Evolutionary conservation across 2,329 filamentous ascomycete genomes (phyloP).

Genomic region (Graphilbum sp.): DNA sequence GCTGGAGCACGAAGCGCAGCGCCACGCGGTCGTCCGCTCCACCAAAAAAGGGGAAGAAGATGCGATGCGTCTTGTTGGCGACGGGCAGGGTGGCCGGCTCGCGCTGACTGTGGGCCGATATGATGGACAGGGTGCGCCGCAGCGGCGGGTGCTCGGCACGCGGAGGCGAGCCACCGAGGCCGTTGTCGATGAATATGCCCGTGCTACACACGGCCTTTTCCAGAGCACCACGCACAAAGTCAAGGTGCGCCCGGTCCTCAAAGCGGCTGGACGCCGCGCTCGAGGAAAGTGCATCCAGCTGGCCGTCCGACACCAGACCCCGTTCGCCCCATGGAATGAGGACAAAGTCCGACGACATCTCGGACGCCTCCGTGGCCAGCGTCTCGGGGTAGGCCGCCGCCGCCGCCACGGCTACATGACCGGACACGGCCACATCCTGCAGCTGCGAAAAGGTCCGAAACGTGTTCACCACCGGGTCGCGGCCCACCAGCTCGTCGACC

Average conservation of each 20-base stretch:
- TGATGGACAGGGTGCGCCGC: conserved; percentile 31
- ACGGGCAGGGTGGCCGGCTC: conserved; percentile 42
- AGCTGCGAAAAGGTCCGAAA: conserved; percentile 80
- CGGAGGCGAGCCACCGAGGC: conserved; percentile 19
- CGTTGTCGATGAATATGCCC: conserved; percentile 64
- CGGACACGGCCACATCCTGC: conserved; percentile 67
- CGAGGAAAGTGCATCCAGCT: conserved; percentile 21
- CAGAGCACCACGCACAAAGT: conserved; percentile 57
- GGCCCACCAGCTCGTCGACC: conserved; percentile 49
- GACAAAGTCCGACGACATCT: conserved; percentile 56
- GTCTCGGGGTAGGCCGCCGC: conserved; percentile 66
- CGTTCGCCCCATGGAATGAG: conserved; percentile 84
- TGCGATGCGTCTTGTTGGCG: conserved; percentile 56
- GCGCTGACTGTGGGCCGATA: conserved; percentile 43
- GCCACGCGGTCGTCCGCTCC: conserved; percentile 68
- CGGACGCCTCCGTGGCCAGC: conserved; percentile 50
- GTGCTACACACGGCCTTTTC: conserved; percentile 47
- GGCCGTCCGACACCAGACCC: conserved; percentile 55
- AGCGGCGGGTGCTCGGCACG: conserved; percentile 22
- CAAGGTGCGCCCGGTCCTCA: conserved; percentile 44
- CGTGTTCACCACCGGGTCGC: conserved; percentile 75
- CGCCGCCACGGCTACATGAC: conserved; percentile 65
- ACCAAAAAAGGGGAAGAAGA: conserved; percentile 80
- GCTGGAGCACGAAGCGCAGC: conserved; percentile 65
- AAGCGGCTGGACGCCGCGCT: conserved; percentile 41